phyloP scores from a whole-genome alignment of 2,329 filamentous ascomycete species.

The Alternaria gaisen region DNA sequence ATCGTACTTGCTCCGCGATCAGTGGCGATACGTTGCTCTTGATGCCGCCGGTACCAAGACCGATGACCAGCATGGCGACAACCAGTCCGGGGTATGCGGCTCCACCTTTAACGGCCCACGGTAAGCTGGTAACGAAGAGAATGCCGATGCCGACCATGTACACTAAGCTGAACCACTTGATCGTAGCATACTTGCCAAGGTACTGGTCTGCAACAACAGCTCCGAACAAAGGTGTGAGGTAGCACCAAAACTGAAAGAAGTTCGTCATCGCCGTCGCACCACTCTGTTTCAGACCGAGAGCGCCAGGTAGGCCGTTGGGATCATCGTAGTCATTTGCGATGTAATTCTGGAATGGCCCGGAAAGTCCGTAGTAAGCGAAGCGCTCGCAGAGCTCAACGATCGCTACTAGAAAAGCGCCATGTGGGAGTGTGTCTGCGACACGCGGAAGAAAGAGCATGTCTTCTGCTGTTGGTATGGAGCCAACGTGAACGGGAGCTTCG shows the following conservation, averaged over 20 bases:
- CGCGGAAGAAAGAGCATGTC: constrained; percentile 39
- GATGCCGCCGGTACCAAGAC: constrained; percentile 81
- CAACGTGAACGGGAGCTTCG: constrained; percentile 24
- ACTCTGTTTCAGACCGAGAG: constrained; percentile 54
- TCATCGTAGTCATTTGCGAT: constrained; percentile 55
- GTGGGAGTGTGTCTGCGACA: constrained; percentile 57
- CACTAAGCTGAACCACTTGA: constrained; percentile 70
- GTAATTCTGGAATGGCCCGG: constrained; percentile 61
- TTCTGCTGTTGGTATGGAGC: constrained; percentile 37
- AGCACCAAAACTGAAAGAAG: constrained; percentile 61
- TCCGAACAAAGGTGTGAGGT: constrained; percentile 58
- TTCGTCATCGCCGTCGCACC: constrained; percentile 57
- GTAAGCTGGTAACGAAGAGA: constrained; percentile 71
- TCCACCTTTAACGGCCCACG: constrained; percentile 67
- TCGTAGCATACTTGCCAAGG: constrained; percentile 74
- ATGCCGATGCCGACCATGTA: constrained; percentile 73
- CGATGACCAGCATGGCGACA: constrained; percentile 71
- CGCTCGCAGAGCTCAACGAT: constrained; percentile 61
- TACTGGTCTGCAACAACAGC: constrained; percentile 71
- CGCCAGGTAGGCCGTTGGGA: constrained; percentile 53
- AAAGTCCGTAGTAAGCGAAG: constrained; percentile 58
- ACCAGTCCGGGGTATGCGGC: constrained; percentile 71
- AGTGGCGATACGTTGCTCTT: constrained; percentile 75
- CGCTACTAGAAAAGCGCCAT: constrained; percentile 57
- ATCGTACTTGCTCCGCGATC: constrained; percentile 59